Evolutionary conservation across 306 rosid genomes (phyloP), one percentile per base, ranked within the genome.

Genomic region (Vigna reflexopilosa): DNA sequence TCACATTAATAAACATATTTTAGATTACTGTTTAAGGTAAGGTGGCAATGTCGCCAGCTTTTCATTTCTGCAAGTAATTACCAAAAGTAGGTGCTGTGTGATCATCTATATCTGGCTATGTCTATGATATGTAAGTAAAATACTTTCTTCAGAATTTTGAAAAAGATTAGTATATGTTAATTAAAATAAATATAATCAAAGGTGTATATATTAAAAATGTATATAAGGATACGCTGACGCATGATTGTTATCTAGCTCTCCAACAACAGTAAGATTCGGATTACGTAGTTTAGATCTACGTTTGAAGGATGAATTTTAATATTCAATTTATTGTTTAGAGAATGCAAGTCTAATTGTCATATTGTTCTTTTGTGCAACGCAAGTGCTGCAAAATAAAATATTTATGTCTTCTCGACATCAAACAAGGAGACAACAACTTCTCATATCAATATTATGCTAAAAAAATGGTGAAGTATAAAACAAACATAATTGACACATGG

Each of bases 41-140:
- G 50, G 40, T 58, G 56, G 47, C 64, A 55, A 51, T 79, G 71
- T 77, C 58, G 75, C 70, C 77, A 62, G 84, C 79, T 68, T 71
- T 75, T 72, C 40, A 80, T 79, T 82, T 48, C 54, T 58, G 80
- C 74, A 86, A 79, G 80, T 83, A 75, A 81, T 70, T 80, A 67
- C 85, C 82, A 72, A 62, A 82, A 78, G 20, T 49, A 62, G 84
- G 50, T 62, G 7, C 14, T 55, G 54, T 40, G 72, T 44, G 57
- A 56, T 72, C 77, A 54, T 45, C 14, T 45, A 65, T 45, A 65
- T 47, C 76, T 69, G 70, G 28, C 49, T 38, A 38, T n/a, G 49
- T 9, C 22, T 36, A 55, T 73, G 72, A 73, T 51, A 40, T 75
- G 26, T 2, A 16, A 16, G 10, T 61, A 62, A 62, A 15, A 62